These are phyloP conservation scores for Paracamarosporium sp. DNA, from an alignment of 2,329 filamentous ascomycete genomes.

Conservation along the genomic window DNA sequence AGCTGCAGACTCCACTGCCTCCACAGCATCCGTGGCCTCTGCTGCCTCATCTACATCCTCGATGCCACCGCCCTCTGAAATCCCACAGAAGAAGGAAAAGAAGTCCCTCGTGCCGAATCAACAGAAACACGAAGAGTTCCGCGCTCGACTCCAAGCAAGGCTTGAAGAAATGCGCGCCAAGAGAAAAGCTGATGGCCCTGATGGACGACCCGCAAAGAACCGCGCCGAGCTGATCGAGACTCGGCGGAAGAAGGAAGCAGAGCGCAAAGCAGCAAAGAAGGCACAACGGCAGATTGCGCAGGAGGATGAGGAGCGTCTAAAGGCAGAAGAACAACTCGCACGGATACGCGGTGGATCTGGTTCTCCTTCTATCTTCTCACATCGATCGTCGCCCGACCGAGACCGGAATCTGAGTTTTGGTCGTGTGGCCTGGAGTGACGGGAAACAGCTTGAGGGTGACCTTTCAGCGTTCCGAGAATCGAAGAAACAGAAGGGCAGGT, in stretches of 20 bases:
- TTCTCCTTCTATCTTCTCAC: constrained; percentile 58
- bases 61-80: constrained; percentile 43
- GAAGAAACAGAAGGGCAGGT: constrained; percentile 80
- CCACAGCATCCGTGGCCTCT: constrained; percentile 49
- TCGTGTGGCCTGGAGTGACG: constrained; percentile 88
- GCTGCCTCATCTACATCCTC: constrained; percentile 58
- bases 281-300: constrained; percentile 78
- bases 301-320: constrained; percentile 73
- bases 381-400: constrained; percentile 54
- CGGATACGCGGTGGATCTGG: constrained; percentile 66
- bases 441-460: constrained; percentile 77
- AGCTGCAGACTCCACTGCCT: constrained; percentile 43
- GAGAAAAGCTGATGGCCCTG: constrained; percentile 84
- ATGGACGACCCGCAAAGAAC: constrained; percentile 82
- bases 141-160: constrained; percentile 78
- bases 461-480: constrained; percentile 68
- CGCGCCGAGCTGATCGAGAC: constrained; percentile 92
- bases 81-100: constrained; percentile 36
- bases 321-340: constrained; percentile 63
- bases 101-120: constrained; percentile 40
- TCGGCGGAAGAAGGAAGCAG: constrained; percentile 83
- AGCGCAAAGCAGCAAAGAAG: constrained; percentile 88
- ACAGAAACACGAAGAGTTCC: constrained; percentile 73
- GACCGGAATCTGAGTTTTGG: constrained; percentile 85
- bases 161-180: constrained; percentile 85